Evolutionary conservation across 1,284 basidiomycete genomes (phyloP), one percentile per base, ranked within the genome.

Genomic region (Stygiomarasmius scandens): DNA sequence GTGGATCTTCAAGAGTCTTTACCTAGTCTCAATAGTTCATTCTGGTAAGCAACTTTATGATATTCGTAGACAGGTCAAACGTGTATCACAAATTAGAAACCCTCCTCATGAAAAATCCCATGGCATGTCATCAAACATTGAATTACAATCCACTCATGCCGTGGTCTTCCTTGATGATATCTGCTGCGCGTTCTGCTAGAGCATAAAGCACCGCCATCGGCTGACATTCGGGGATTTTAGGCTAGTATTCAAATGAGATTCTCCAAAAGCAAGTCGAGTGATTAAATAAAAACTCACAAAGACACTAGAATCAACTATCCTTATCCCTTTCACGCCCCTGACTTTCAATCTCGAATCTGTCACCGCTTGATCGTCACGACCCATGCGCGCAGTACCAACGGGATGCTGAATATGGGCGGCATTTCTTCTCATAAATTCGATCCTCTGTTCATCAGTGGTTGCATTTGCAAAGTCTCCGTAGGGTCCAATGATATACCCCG

Each of bases 171-270:
- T 52, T 52, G 36, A 52, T 52, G 5, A 52, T 12, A 34, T 19
- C 38, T 4, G 51, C 19, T 4, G 51, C 51, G 8, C 51, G 36
- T 20, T 52, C 51, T 25, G 51, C 51, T 4, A 52, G 8, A 14
- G 23, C n/a, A 27, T 52, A 52, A 22, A 25, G 16, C 3, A 34
- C 22, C 16, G 29, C 51, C 24, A 38, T 29, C 9, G 51, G 12
- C 9, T 52, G 51, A 43, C 34, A 36, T 24, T 36, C 51, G 16
- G 51, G 51, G 4, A 52, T 52, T 9, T 24, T 43, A 16, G 51
- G 51, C 51, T 52, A 32, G 6, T 8, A 34, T 23, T 19, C 5
- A 41, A 9, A 16, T 16, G 38, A 9, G 38, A 41, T 9, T 9
- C 38, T 16, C 16, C 14, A 41, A 4, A n/a, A n/a, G 5, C 6